Conservation (phyloP, 208 protist species). For the Leishmania turanica region DNA sequence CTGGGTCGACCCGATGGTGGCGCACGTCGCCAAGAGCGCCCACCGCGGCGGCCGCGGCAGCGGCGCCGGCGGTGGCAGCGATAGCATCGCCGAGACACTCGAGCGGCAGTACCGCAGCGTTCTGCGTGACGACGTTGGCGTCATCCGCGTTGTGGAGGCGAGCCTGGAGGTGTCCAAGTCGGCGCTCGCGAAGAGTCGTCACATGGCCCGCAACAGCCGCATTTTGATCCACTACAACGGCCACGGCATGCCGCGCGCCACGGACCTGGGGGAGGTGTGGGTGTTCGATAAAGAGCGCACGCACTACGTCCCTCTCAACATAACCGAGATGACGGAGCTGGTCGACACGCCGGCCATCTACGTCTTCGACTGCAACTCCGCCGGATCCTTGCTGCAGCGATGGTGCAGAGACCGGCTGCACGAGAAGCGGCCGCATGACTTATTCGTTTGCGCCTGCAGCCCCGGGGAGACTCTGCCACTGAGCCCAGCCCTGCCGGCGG, state of each 20-base stretch:
- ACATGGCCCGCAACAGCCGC: slow-evolving; percentile 88
- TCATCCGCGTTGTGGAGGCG: slow-evolving; percentile 93
- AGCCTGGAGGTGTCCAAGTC: slow-evolving; percentile 94
- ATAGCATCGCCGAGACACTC: slow-evolving; percentile 92
- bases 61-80: slow-evolving; percentile 55
- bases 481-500: slow-evolving; percentile 97
- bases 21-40: slow-evolving; percentile 56
- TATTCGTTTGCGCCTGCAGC: slow-evolving; percentile 96
- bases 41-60: slow-evolving; percentile 26
- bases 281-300: slow-evolving; percentile 98
- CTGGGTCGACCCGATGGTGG: slow-evolving; percentile 94
- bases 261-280: slow-evolving; percentile 98
- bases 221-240: slow-evolving; percentile 99
- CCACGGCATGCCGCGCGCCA: slow-evolving; percentile 98
- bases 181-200: slow-evolving; percentile 74
- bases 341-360: slow-evolving; percentile 95
- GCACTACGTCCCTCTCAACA: slow-evolving; percentile 98
- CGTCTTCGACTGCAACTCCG: slow-evolving; percentile 98
- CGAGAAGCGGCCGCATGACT: slow-evolving; percentile 85
- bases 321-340: slow-evolving; percentile 95
- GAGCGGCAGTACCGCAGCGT: slow-evolving; percentile 94
- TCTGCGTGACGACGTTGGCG: slow-evolving; percentile 38
- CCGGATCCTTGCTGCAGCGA: slow-evolving; percentile 84
- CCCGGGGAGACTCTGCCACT: slow-evolving; percentile 95
- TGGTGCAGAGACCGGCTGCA: slow-evolving; percentile 80